Base-by-base conservation (phyloP, 164 flowering plant genomes). In the Annona cherimola region DNA sequence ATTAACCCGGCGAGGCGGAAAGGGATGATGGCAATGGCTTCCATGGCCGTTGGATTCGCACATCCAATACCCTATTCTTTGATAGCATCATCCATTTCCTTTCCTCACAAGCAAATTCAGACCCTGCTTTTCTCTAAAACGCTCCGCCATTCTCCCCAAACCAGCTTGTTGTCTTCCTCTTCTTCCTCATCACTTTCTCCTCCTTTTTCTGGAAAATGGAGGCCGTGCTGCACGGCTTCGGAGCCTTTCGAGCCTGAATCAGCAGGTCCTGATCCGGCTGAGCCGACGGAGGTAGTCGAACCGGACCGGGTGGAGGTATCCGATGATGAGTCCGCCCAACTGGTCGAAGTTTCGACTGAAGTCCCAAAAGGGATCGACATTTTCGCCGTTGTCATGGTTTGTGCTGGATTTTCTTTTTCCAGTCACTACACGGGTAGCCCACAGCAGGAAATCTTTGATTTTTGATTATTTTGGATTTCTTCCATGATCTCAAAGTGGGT, bases 311-410 rank as follows among this genome's bases (percentile, higher is more conserved):
- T 43, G 35, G 42, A 18, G 20, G 45, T 42, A 70, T 57, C 64
- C 9, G 54, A 35, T 3, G 12, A 43, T 14, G 65, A 62, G 35
- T 1, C 66, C 57, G 11, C 11, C 40, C 66, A 39, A 40, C 42
- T 50, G 35, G 65, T 2, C 39, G 65, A 62, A 12, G 14, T 9
- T 2, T 50, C 42, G 67, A 41, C 2, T 62, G 68, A 78, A 18
- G 70, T 68, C 63, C 85, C 90, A 26, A 85, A 84, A 75, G 81
- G 88, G 1, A 94, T 87, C 71, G 90, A 88, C 71, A 73, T 90
- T 46, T 94, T 90, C 66, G 98, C 96, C 42, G 97, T 94, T 5
- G 96, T 94, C 69, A 86, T 90, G 98, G 98, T 93, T 69, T 75
- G 88, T 79, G 14, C 19, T 43, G 2, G 18, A 19, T 43, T 4